Base-by-base conservation (phyloP, 129 eudicot genomes). In the Lactuca sativa region DNA sequence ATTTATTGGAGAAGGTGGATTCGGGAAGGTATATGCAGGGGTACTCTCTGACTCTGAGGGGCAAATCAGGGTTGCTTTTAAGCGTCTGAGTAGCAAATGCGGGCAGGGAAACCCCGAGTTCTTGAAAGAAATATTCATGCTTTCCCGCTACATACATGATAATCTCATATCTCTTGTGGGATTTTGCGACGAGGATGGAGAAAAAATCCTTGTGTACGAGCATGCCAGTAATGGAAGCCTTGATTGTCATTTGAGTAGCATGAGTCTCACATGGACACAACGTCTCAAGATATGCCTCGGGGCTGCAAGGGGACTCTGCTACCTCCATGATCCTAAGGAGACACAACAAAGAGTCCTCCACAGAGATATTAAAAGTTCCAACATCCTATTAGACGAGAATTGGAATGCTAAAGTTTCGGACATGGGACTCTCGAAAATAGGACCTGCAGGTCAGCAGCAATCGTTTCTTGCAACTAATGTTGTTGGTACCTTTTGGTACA, bases 71-170 rank as follows among this genome's bases (percentile, higher is more conserved):
- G 30, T 25, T 25, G 30, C 30, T 25, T 25, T 25, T 25, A 62
- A 62, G 51, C 67, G 51, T 15, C 49, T 62, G 9, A 51, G 38
- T 62, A 21, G 67, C 16, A 38, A 12, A 17, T 62, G 16, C 11
- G 67, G 52, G 8, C 66, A 61, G 9, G 66, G 66, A 61, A 25
- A 61, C 66, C 66, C 49, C 4, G 62, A 57, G 62, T 57, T 57
- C 62, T 25, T 57, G 16, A 57, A 57, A 25, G 62, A 57, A n/a
- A 57, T 57, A 21, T 21, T 57, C 36, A 57, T 57, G 38, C 62
- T 57, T 30, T 57, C 62, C n/a, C 15, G 62, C 6, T 57, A 57
- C 62, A 57, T 21, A 37, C 62, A 57, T 57, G 62, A 57, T 25
- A 25, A 25, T 25, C 30, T 25, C 2, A 25, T 25, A 25, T 25